Percentiles rank a stretch among this genome's conserved stretches.
phyloP scores from a whole-genome alignment of 306 rosid species.

The Clitoria ternatea region DNA sequence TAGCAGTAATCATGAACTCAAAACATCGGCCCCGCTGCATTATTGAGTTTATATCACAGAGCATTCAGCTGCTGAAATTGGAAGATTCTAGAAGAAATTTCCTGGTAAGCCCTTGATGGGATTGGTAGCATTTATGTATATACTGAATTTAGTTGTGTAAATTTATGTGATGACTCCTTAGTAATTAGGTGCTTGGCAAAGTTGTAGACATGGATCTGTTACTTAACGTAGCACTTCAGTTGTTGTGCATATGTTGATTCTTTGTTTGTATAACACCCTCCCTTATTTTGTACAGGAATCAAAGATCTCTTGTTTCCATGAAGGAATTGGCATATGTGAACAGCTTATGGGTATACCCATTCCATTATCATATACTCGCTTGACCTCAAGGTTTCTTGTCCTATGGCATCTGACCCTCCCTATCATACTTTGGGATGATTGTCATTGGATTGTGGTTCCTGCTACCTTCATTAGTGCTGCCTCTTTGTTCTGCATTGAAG shows the following conservation, averaged over 20 bases:
- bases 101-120: slow-evolving; percentile 51
- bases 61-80: slow-evolving; percentile 60
- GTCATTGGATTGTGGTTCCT: slow-evolving; percentile 94
- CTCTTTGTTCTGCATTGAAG: slow-evolving; percentile 92
- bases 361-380: slow-evolving; percentile 87
- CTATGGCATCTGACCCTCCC: slow-evolving; percentile 92
- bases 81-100: slow-evolving; percentile 62
- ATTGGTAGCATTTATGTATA: neutral
- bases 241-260: neutral
- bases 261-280: neutral
- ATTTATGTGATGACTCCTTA: neutral
- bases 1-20: slow-evolving; percentile 51
- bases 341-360: slow-evolving; percentile 88
- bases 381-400: slow-evolving; percentile 90
- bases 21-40: slow-evolving; percentile 73
- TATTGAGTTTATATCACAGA: slow-evolving; percentile 77
- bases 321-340: slow-evolving; percentile 86
- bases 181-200: neutral
- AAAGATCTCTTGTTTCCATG: slow-evolving; percentile 70
- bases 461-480: slow-evolving; percentile 94
- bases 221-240: neutral
- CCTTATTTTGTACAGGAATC: slow-evolving; percentile 53
- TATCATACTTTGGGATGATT: slow-evolving; percentile 91
- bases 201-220: neutral
- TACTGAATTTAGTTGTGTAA: neutral